Base-by-base conservation (phyloP, 805 yeast species). In the Naumovozyma dairenensis region DNA sequence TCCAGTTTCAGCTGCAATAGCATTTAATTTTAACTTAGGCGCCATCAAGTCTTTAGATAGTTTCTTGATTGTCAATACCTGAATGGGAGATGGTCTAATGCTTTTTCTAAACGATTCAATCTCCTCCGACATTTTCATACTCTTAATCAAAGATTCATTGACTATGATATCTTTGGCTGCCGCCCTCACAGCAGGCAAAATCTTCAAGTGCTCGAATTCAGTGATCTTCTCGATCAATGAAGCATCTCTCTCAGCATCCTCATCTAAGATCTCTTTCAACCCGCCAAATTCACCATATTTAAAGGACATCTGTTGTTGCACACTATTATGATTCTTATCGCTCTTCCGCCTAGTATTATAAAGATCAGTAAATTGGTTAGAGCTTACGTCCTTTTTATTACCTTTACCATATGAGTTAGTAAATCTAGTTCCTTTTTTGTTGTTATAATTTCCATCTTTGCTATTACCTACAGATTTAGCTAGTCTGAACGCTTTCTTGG, bases 1-100 rank as follows among this genome's bases (percentile, higher is more conserved):
- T 0, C 98, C 98, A 0, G 98, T 89, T 54, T 92, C 97, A 3
- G 96, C 95, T 1, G 97, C 96, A 35, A 89, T 57, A 2, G 92
- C 74, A 63, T 74, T 84, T 1, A 78, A 69, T 43, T 76, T 74
- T 31, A 76, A 47, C 38, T 66, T 60, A 6, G 53, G 55, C 17
- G 57, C 57, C 60, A 57, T 56, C 12, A 63, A 38, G 6, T 43
- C 36, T 28, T 51, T 47, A 2, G 62, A 46, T 16, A 62, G 38
- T 18, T 46, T 48, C 35, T 59, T 62, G 27, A 83, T 71, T 4
- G 92, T 79, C 5, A 87, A 79, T 4, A 73, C 66, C 59, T 89
- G 98, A 28, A 89, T 81, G 2, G 92, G 84, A 0, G 95, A 75
- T 8, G 97, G 81, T 28, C 45, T 53, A 7, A 62, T 55, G n/a